phyloP scores from a whole-genome alignment of 768 basidiomycete genomes.

The Pleurotus ostreatus region DNA sequence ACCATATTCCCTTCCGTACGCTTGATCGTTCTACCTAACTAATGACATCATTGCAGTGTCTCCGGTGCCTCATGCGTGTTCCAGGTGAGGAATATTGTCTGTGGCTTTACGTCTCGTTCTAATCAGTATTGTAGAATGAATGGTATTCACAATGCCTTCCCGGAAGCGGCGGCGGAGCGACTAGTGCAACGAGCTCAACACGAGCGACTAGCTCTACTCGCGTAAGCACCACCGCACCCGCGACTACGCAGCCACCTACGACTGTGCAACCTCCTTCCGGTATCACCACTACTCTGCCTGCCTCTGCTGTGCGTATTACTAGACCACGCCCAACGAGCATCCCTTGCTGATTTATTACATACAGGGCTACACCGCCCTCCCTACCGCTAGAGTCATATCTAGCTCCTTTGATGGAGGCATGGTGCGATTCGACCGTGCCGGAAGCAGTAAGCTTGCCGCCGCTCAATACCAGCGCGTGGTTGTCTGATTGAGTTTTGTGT shows the following conservation, averaged over 20 bases:
- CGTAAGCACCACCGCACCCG: conserved; percentile 9
- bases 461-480: neutral
- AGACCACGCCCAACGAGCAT: neutral
- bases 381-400: conserved; percentile 24
- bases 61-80: conserved; percentile 16
- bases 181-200: conserved; percentile 8
- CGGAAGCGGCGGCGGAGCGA: neutral
- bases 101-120: neutral
- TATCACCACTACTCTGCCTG: conserved; percentile 20
- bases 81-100: conserved; percentile 7
- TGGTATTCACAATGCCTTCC: conserved; percentile 18
- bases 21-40: neutral
- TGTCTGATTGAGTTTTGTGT: neutral
- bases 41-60: neutral
- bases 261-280: conserved; percentile 13
- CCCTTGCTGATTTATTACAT: neutral
- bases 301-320: conserved; percentile 19
- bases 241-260: conserved; percentile 14
- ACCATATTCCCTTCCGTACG: neutral
- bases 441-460: conserved; percentile 19
- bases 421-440: conserved; percentile 24
- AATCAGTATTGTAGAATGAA: conserved; percentile 9
- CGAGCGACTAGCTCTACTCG: conserved; percentile 6
- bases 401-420: conserved; percentile 24
- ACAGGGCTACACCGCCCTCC: conserved; percentile 23